Evolutionary conservation across 2,329 filamentous ascomycete species (phyloP), one percentile per base, ranked within the genome.

Genomic region (Cladosporium sp.): DNA sequence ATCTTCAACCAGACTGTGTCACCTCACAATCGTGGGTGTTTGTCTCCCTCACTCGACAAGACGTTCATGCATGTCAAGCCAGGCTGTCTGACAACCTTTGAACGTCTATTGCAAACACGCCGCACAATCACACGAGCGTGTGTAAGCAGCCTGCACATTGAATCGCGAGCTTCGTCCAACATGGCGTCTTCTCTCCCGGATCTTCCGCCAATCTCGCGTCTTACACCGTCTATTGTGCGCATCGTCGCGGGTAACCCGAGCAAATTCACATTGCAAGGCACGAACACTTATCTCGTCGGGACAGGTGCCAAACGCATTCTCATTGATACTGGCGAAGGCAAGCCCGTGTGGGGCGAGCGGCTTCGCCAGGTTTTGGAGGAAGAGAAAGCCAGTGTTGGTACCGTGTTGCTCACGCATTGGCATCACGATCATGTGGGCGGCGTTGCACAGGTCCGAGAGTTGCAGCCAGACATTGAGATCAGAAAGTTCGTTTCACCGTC

Each of bases 241-340:
- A 91, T 99, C 68, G 83, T 98, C 21, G 95, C 90, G 66, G 92
- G 91, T 10, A 99, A 99, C 78, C 94, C 95, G 14, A 88, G 91
- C 75, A 97, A 96, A 82, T 89, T 88, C 74, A 86, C 85, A 0
- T 76, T 89, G n/a, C 87, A 89, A 84, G 87, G 86, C 83, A 97
- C 95, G 71, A 99, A 99, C 78, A 99, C 95, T 37, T 99, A 99
- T 77, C 85, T 99, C 21, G 75, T 99, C 66, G 95, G 95, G 66
- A 88, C 85, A 7, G 94, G 93, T 3, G 76, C 81, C 6, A 79
- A 81, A 7, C 88, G 95, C 11, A 84, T 98, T 66, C 85, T 99
- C 26, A 88, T 99, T 73, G 95, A 99, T 79, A 97, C 93, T 0
- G 95, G 91, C 58, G 90, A 97, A 78, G 95, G 94, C 56, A 86